A percentile compares a stretch with the other conserved stretches of the same genome.
Conservation (phyloP, 2,329 filamentous ascomycete genomes). For the Diplodia sapinea region DNA sequence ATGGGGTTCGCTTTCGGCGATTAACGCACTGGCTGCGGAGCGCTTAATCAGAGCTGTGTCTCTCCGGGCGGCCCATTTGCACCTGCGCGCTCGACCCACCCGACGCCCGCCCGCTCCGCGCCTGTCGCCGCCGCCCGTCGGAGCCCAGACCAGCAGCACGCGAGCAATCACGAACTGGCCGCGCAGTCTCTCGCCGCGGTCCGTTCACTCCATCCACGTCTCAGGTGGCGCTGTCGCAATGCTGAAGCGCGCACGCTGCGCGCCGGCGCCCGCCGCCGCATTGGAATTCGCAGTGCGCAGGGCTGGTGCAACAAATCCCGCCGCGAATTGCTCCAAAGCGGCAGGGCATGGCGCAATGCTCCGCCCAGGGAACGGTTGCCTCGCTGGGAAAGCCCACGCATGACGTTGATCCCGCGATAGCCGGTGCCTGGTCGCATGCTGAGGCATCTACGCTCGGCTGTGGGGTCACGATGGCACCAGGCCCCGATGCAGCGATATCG, state of each 20-base stretch:
- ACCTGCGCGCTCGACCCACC: constrained; percentile 11
- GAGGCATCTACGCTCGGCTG: constrained; percentile 10
- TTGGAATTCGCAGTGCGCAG: neutral
- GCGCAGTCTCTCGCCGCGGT: neutral
- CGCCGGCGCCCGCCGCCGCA: constrained; percentile 1
- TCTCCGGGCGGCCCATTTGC: constrained; percentile 9
- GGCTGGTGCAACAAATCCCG: neutral
- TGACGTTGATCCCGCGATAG: constrained; percentile 26
- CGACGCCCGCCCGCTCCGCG: constrained; percentile 11
- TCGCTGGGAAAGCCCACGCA: constrained; percentile 14
- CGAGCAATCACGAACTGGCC: neutral
- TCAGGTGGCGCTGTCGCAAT: neutral
- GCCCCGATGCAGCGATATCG: constrained; percentile 23
- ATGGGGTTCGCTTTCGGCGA: constrained; percentile 30
- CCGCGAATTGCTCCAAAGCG: constrained; percentile 21
- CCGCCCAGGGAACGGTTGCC: constrained; percentile 8
- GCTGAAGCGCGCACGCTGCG: neutral
- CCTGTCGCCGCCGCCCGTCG: constrained; percentile 6
- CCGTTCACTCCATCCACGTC: neutral
- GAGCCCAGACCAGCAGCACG: neutral
- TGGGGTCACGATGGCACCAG: constrained; percentile 24
- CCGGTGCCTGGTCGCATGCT: constrained; percentile 23
- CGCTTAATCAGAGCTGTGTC: constrained; percentile 25
- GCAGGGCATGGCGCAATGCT: constrained; percentile 24
- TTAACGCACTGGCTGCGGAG: constrained; percentile 15